Evolutionary conservation across 2,329 filamentous ascomycete genomes (phyloP).

Genomic region (Ophiocordyceps camponoti-floridani): DNA sequence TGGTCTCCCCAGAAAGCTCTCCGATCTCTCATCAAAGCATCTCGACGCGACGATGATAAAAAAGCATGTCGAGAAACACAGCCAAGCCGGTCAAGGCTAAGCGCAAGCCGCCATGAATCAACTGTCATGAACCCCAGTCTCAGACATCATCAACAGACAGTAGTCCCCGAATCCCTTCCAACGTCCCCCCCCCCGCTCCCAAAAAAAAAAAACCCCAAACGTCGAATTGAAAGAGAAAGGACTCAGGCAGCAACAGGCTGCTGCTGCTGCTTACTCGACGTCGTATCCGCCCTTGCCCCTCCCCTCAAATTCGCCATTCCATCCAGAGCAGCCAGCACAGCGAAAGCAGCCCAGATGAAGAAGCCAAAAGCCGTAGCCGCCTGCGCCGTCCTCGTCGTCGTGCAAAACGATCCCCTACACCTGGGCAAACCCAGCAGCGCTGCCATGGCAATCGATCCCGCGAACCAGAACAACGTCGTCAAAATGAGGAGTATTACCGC

Average conservation of each 20-base stretch:
- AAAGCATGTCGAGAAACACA: no score
- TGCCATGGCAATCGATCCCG: slow-evolving; percentile 63
- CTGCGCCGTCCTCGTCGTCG: slow-evolving; percentile 28
- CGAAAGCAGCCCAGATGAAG: slow-evolving; percentile 39
- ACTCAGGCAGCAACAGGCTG: slow-evolving; percentile 1
- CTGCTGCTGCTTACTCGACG: slow-evolving; percentile 3
- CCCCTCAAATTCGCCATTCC: slow-evolving; percentile 21
- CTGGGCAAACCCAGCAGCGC: slow-evolving; percentile 39
- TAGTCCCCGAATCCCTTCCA: no score
- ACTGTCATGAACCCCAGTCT: no score
- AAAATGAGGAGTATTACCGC: slow-evolving; percentile 51
- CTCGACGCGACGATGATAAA: no score
- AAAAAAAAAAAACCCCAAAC: no score
- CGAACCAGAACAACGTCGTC: slow-evolving; percentile 81
- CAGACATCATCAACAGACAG: no score
- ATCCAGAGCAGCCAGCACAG: slow-evolving; percentile 27
- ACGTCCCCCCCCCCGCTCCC: no score
- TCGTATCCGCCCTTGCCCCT: slow-evolving; percentile 11
- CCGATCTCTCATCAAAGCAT: no score
- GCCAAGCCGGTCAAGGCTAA: no score
- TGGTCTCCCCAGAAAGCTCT: no score
- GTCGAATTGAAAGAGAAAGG: no score
- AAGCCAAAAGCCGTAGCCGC: slow-evolving; percentile 50
- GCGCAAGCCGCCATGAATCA: no score
- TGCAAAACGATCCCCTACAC: slow-evolving; percentile 38